Conservation (phyloP, 1,139 yeast genomes). For the Sugiyamaella japonica region DNA sequence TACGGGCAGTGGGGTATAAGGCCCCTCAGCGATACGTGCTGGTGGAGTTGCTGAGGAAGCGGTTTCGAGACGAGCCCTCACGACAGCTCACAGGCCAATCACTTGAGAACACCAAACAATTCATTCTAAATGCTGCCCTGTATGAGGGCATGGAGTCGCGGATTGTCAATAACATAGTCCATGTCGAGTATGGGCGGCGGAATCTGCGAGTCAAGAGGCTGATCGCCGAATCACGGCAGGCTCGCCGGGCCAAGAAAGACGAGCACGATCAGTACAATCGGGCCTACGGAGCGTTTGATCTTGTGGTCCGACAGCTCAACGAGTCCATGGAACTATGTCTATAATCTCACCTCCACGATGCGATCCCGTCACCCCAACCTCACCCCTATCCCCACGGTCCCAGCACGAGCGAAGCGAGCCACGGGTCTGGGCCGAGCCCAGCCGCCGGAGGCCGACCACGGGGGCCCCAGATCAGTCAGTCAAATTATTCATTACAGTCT, state of each 20-base stretch:
- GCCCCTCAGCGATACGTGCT: slow-evolving; percentile 21
- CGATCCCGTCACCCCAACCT: too few relatives aligned
- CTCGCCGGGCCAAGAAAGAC: not conserved
- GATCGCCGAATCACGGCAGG: slow-evolving; percentile 5
- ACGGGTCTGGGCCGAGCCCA: not conserved
- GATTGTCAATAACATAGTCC: slow-evolving; percentile 24
- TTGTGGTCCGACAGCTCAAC: slow-evolving; percentile 22
- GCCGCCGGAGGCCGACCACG: slow-evolving; percentile 1
- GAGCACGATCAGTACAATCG: slow-evolving; percentile 4
- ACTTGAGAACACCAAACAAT: slow-evolving; percentile 24
- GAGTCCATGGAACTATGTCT: slow-evolving; percentile 20
- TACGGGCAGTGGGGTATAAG: slow-evolving; percentile 21
- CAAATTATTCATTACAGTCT: slow-evolving; percentile 2
- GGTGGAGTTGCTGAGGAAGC: slow-evolving; percentile 14
- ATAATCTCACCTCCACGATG: too few relatives aligned
- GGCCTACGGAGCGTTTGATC: slow-evolving; percentile 18
- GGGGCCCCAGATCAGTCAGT: not conserved
- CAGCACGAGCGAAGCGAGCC: not conserved
- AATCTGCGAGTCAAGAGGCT: slow-evolving; percentile 13
- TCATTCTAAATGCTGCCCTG: slow-evolving; percentile 26
- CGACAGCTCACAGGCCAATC: slow-evolving; percentile 2
- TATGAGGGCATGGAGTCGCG: slow-evolving; percentile 27
- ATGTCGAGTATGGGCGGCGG: slow-evolving; percentile 21
- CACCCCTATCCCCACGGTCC: too few relatives aligned
- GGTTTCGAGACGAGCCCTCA: slow-evolving; percentile 16